A percentile compares a stretch with the other conserved stretches of the same genome.
Conservation (phyloP, 176 grass and related monocot genomes). For the Musa acuminata region DNA sequence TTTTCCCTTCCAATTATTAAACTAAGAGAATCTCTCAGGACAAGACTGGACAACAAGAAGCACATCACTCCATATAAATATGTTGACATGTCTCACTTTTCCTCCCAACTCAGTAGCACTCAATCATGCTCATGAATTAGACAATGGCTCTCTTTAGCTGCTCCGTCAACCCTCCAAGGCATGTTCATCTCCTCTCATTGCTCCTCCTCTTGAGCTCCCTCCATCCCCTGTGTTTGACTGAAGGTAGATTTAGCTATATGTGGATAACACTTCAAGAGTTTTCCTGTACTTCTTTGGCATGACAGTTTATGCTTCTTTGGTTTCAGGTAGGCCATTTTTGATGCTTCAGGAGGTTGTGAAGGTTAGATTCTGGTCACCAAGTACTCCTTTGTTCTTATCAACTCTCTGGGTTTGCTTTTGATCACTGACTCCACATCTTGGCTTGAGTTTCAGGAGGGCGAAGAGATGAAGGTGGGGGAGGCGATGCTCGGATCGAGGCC, state of each 20-base stretch:
- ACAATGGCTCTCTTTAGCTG: neutral
- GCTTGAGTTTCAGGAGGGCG: neutral
- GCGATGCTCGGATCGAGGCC: slow-evolving; percentile 55
- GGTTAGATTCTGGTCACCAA: neutral
- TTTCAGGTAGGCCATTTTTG: neutral
- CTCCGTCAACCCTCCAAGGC: neutral
- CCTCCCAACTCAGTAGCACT: too few relatives aligned
- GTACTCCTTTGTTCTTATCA: neutral
- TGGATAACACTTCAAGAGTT: neutral
- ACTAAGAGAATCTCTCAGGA: neutral
- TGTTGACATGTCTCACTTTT: neutral
- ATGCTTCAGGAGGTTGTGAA: neutral
- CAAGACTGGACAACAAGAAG: neutral
- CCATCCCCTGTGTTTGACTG: neutral
- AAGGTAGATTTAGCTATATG: neutral
- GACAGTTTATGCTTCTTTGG: neutral
- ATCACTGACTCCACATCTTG: neutral
- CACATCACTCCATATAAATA: neutral
- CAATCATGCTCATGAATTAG: neutral
- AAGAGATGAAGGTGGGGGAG: slow-evolving; percentile 7
- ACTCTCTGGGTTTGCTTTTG: too few relatives aligned
- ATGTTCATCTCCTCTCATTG: slow-evolving; percentile 1
- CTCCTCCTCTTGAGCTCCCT: neutral
- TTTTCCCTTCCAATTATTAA: neutral
- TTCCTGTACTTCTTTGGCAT: neutral